Conservation (phyloP, 129 eudicot genomes). For the Tanacetum coccineum region DNA sequence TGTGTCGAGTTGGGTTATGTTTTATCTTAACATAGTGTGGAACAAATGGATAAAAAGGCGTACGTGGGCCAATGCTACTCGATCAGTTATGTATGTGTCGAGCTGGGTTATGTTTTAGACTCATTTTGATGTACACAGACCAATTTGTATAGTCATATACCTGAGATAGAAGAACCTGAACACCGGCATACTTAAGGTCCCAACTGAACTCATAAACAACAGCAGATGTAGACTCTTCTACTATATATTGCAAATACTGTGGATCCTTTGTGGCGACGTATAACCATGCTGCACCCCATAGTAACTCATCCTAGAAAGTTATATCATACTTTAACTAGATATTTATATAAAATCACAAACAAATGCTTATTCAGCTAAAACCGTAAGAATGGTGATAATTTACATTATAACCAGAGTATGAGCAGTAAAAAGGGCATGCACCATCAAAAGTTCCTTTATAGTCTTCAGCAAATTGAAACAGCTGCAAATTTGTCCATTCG, state of each 20-base stretch:
- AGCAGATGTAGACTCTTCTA: slow-evolving; percentile 54
- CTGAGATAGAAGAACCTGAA: slow-evolving; percentile 64
- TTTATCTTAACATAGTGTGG: neutral
- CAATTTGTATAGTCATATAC: slow-evolving; percentile 26
- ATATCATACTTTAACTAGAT: neutral
- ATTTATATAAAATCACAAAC: neutral
- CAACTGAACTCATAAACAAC: slow-evolving; percentile 67
- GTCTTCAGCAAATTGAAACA: slow-evolving; percentile 56
- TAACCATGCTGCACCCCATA: slow-evolving; percentile 93
- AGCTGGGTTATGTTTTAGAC: neutral
- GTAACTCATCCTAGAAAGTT: slow-evolving; percentile 69
- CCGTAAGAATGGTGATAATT: neutral
- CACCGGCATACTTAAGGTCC: slow-evolving; percentile 88
- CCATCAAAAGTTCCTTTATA: slow-evolving; percentile 78
- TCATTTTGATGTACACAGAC: too few relatives aligned
- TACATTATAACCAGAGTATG: slow-evolving; percentile 76
- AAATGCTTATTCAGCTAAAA: neutral
- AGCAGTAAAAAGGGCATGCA: slow-evolving; percentile 89
- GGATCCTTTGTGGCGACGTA: slow-evolving; percentile 49
- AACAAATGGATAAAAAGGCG: too few relatives aligned
- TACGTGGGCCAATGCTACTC: neutral
- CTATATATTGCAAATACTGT: slow-evolving; percentile 39
- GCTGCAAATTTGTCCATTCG: slow-evolving; percentile 40
- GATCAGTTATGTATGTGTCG: neutral
- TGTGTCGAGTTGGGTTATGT: neutral